Evolutionary conservation across 2,329 filamentous ascomycete genomes (phyloP).

Genomic region (Pseudogymnoascus sp.): DNA sequence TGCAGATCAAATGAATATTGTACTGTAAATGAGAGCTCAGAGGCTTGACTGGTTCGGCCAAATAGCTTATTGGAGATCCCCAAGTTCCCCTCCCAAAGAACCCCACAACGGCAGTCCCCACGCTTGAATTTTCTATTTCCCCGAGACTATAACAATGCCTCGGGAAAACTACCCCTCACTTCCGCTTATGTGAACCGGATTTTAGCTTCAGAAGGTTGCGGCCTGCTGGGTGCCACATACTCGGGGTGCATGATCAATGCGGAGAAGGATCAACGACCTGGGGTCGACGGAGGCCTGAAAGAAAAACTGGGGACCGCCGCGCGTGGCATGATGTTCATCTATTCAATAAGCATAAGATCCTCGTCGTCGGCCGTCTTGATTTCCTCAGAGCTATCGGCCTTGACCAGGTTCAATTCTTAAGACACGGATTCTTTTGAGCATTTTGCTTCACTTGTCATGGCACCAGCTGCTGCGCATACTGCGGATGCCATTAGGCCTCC

Average conservation of each 20-base stretch:
- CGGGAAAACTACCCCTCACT: constrained; percentile 1
- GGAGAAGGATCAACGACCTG: neutral
- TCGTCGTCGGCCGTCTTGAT: constrained; percentile 6
- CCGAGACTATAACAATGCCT: neutral
- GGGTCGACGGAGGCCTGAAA: neutral
- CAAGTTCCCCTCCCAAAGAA: neutral
- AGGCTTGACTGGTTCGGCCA: neutral
- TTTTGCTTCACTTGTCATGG: constrained; percentile 15
- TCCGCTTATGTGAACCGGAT: neutral
- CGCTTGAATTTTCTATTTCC: neutral
- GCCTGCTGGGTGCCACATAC: neutral
- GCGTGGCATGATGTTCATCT: neutral
- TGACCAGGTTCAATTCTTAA: neutral
- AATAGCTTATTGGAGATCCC: neutral
- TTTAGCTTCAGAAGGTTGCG: neutral
- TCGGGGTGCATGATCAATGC: constrained; percentile 1
- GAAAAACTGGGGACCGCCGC: neutral
- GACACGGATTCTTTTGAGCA: neutral
- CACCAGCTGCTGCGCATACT: constrained; percentile 22
- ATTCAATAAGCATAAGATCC: constrained; percentile 7
- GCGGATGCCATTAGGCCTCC: constrained; percentile 19
- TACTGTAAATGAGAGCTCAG: neutral
- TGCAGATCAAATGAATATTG: neutral
- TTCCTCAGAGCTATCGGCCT: neutral
- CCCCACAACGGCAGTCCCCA: neutral